Evolutionary conservation across 2,329 filamentous ascomycete genomes (phyloP).

Genomic region (Didymellaceae sp.): DNA sequence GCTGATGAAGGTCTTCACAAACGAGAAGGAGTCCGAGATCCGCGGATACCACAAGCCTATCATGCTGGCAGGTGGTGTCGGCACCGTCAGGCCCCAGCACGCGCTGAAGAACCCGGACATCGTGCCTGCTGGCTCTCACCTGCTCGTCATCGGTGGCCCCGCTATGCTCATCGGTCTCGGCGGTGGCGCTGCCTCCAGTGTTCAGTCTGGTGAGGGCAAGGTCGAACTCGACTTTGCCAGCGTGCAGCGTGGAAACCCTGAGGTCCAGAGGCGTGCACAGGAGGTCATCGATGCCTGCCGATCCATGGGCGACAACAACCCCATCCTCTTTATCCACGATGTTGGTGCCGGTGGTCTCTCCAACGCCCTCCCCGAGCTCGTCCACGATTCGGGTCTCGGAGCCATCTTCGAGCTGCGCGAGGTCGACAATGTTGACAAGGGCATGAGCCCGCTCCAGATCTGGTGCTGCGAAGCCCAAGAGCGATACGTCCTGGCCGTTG

Average conservation of each 20-base stretch:
- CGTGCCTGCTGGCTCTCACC: slow-evolving; percentile 85
- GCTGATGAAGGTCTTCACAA: slow-evolving; percentile 70
- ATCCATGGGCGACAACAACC: slow-evolving; percentile 81
- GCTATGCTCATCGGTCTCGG: slow-evolving; percentile 98
- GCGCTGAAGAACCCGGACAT: slow-evolving; percentile 82
- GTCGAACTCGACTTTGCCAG: slow-evolving; percentile 96
- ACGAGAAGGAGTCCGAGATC: slow-evolving; percentile 70
- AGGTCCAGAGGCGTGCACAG: slow-evolving; percentile 93
- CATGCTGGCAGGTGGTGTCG: slow-evolving; percentile 96
- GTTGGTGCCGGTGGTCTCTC: slow-evolving; percentile 92
- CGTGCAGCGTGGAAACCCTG: slow-evolving; percentile 95
- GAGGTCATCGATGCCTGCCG: slow-evolving; percentile 98
- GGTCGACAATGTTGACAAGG: slow-evolving; percentile 85
- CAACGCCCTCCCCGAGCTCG: slow-evolving; percentile 84
- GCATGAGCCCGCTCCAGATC: slow-evolving; percentile 95
- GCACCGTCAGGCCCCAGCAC: slow-evolving; percentile 88
- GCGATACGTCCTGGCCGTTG: slow-evolving; percentile 90
- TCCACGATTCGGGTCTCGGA: slow-evolving; percentile 89
- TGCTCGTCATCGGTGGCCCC: slow-evolving; percentile 92
- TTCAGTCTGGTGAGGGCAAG: slow-evolving; percentile 84
- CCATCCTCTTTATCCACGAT: slow-evolving; percentile 96
- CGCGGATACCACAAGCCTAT: slow-evolving; percentile 98
- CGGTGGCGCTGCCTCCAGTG: slow-evolving; percentile 92
- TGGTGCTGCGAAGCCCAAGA: slow-evolving; percentile 99
- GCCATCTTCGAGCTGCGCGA: slow-evolving; percentile 94